phyloP scores from a whole-genome alignment of 192 early-diverging fungal species.

The Backusella psychrophila region DNA sequence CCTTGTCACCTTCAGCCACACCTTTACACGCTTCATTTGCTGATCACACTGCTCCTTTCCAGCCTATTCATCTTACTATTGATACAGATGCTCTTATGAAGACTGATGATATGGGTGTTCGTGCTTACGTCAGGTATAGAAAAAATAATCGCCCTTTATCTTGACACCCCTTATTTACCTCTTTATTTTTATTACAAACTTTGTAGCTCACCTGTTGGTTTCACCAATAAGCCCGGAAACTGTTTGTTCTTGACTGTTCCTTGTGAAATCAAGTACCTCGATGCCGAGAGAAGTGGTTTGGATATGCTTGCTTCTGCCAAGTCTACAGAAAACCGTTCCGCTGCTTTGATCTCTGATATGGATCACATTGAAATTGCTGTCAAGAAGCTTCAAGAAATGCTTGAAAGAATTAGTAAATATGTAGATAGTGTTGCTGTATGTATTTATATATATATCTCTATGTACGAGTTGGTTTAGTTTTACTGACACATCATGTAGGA shows the following conservation, averaged over 20 bases:
- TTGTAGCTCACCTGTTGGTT: conserved; percentile 72
- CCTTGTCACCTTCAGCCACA: conserved; percentile 67
- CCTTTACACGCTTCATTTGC: conserved; percentile 80
- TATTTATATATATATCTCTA: neutral
- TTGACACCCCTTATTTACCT: too few relatives aligned
- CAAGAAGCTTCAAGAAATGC: conserved; percentile 75
- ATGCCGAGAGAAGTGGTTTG: conserved; percentile 86
- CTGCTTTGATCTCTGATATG: conserved; percentile 81
- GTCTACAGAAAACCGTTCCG: conserved; percentile 47
- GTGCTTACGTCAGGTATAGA: conserved; percentile 64
- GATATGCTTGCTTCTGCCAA: conserved; percentile 68
- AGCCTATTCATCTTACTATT: conserved; percentile 84
- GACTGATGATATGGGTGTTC: conserved; percentile 66
- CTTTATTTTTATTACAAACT: too few relatives aligned
- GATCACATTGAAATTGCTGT: conserved; percentile 84
- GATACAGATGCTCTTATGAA: conserved; percentile 67
- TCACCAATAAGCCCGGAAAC: conserved; percentile 70
- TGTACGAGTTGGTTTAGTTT: neutral
- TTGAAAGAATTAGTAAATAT: conserved; percentile 79
- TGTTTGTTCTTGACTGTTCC: conserved; percentile 88
- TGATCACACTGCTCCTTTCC: conserved; percentile 71
- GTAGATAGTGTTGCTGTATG: conserved; percentile 71
- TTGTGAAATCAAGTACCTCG: conserved; percentile 86
- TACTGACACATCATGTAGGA: conserved; percentile 17
- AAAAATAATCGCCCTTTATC: neutral